Evolutionary conservation across 306 rosid species (phyloP), one percentile per base, ranked within the genome.

Genomic region (Abrus precatorius): DNA sequence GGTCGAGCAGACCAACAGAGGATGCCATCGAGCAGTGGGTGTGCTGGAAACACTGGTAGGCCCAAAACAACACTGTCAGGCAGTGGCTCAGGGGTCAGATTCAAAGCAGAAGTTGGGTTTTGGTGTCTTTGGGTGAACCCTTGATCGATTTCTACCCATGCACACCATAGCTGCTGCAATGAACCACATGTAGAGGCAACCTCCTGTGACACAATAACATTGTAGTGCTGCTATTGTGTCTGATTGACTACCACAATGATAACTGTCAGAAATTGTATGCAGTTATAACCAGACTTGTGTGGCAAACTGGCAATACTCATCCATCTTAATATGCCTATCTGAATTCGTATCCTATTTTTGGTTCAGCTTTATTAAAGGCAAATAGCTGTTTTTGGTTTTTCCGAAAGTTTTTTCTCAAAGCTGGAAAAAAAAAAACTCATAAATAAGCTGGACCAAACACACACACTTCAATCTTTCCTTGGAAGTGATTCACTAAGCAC

Each of bases 301-400:
- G 14, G 28, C 75, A 40, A 67, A 30, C 50, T 38, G 14, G 28
- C 75, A 40, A 67, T 67, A 78, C 13, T 30, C 13, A 5, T 67
- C 32, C 57, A 34, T 36, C 66, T 12, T 53, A 28, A 27, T 53
- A 13, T 50, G 4, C 4, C 3, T 36, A 36, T 20, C 20, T 5
- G 30, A 52, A n/a, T 13, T 52, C 29, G 4, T 52, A 54, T n/a
- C 9, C 30, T 27, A 55, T 27, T 28, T 55, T 55, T 27, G 33
- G 62, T 27, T 55, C 0, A 1, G 62, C 12, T 55, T 20, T 27
- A 55, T 28, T 55, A 1, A 43, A 43, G 47, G 47, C 2, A 2
- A 36, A 36, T 36, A 36, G 4, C 40, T 2, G 4, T 36, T 36
- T 36, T 36, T 0, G 20, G 20, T 4, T 8, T n/a, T 3, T 34